These are phyloP conservation scores for Penicillium lagena DNA, from an alignment of 495 filamentous ascomycete species.

Conservation along the genomic window DNA sequence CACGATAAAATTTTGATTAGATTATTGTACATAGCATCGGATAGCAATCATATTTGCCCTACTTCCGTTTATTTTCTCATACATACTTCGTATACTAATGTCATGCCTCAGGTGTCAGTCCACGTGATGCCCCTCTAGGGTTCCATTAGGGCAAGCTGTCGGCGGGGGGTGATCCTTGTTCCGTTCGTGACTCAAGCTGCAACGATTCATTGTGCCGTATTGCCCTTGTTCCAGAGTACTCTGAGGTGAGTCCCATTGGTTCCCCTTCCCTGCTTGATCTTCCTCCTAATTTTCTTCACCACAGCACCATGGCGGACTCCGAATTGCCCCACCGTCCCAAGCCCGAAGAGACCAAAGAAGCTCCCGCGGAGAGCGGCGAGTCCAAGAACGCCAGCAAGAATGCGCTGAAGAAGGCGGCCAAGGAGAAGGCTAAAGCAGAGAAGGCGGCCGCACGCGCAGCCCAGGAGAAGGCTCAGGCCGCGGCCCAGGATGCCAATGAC, in stretches of 20 bases:
- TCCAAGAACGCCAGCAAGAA: slow-evolving; percentile 51
- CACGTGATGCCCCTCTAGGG: no score
- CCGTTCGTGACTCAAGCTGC: no score
- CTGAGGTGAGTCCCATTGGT: neutral
- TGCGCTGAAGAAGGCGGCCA: slow-evolving; percentile 60
- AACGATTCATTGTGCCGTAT: no score
- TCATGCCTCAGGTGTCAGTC: slow-evolving; percentile 1
- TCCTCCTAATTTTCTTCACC: slow-evolving; percentile 3
- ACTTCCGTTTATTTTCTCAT: no score
- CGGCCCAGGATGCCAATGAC: slow-evolving; percentile 54
- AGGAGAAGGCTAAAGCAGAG: slow-evolving; percentile 62
- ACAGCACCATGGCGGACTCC: slow-evolving; percentile 38
- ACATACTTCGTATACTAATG: no score
- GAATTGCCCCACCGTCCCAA: slow-evolving; percentile 43
- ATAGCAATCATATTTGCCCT: no score
- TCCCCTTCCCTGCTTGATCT: neutral
- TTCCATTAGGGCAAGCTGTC: no score
- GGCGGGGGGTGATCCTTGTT: no score
- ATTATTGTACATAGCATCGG: no score
- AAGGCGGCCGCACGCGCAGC: slow-evolving; percentile 50
- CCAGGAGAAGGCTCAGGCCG: slow-evolving; percentile 43
- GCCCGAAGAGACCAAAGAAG: slow-evolving; percentile 33
- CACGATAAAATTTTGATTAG: no score
- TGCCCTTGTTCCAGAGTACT: no score
- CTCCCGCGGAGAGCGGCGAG: slow-evolving; percentile 29